Conservation (phyloP, 768 basidiomycete genomes). For the Rhodotorula toruloides region DNA sequence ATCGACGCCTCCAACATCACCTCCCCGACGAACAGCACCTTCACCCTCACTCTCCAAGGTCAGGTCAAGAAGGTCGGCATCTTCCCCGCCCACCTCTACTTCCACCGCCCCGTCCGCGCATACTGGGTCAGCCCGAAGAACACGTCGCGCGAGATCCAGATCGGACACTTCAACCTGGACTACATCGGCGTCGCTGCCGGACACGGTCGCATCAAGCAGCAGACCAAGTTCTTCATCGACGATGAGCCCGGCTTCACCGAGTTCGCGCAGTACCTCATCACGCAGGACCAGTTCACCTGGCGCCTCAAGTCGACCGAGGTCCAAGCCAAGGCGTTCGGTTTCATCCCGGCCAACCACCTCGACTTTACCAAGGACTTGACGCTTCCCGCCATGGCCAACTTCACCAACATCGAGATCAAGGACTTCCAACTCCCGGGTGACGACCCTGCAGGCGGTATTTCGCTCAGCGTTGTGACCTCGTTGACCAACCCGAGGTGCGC, state of each 20-base stretch:
- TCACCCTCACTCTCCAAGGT: conserved; percentile 34
- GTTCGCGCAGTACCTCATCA: conserved; percentile 54
- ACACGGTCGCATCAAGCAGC: conserved; percentile 54
- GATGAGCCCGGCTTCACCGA: conserved; percentile 56
- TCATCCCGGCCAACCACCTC: conserved; percentile 59
- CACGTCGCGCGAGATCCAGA: conserved; percentile 51
- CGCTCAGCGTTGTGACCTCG: conserved; percentile 50
- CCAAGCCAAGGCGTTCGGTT: conserved; percentile 61
- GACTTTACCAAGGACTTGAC: conserved; percentile 56
- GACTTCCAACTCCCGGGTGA: conserved; percentile 64
- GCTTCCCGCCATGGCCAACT: conserved; percentile 57
- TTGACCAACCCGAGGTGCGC: conserved; percentile 28
- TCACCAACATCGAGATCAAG: conserved; percentile 55
- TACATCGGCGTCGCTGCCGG: conserved; percentile 55
- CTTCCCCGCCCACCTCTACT: conserved; percentile 60
- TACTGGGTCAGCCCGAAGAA: conserved; percentile 54
- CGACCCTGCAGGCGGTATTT: conserved; percentile 62
- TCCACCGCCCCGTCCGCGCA: conserved; percentile 56
- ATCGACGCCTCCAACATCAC: conserved; percentile 33
- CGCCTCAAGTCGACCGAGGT: conserved; percentile 57
- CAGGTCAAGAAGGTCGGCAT: conserved; percentile 62
- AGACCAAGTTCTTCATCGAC: conserved; percentile 56
- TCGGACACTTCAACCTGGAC: conserved; percentile 58
- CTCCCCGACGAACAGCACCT: conserved; percentile 19
- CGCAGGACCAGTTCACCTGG: conserved; percentile 65